These are phyloP conservation scores for Annulohypoxylon maeteangense DNA, from an alignment of 495 filamentous ascomycete species.

Conservation along the genomic window DNA sequence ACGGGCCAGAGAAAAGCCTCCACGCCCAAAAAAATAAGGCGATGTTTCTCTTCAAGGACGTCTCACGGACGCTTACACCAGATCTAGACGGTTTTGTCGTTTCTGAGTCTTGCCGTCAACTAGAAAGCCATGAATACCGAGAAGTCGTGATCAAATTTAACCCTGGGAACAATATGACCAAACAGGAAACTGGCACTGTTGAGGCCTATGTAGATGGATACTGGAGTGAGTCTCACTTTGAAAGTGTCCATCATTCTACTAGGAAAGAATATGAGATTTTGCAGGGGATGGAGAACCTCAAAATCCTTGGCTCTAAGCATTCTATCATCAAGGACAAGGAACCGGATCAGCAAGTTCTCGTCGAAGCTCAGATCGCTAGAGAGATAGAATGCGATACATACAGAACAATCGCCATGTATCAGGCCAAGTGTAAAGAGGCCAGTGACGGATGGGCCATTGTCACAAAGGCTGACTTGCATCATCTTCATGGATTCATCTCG, in stretches of 20 bases:
- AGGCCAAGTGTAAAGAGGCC: neutral
- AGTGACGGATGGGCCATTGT: conserved; percentile 1
- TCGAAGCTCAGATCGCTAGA: conserved; percentile 1
- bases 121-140: conserved; percentile 66
- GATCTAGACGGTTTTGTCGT: conserved; percentile 73
- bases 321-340: neutral
- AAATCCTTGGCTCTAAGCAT: neutral
- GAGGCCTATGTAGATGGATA: conserved; percentile 23
- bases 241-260: neutral
- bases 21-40: conserved; percentile 56
- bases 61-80: conserved; percentile 55
- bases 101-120: conserved; percentile 60
- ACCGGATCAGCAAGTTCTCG: conserved; percentile 10
- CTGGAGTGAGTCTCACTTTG: conserved; percentile 4
- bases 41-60: conserved; percentile 76
- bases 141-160: conserved; percentile 55
- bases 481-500: conserved; percentile 23
- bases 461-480: conserved; percentile 10
- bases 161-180: conserved; percentile 35
- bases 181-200: neutral
- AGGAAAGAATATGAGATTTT: neutral
- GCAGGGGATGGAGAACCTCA: neutral
- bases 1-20: conserved; percentile 69
- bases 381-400: conserved; percentile 19
- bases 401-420: conserved; percentile 6